Percentiles rank a stretch among this genome's conserved stretches.
Conservation (phyloP, 768 basidiomycete genomes). For the Tricholoma terreum region DNA sequence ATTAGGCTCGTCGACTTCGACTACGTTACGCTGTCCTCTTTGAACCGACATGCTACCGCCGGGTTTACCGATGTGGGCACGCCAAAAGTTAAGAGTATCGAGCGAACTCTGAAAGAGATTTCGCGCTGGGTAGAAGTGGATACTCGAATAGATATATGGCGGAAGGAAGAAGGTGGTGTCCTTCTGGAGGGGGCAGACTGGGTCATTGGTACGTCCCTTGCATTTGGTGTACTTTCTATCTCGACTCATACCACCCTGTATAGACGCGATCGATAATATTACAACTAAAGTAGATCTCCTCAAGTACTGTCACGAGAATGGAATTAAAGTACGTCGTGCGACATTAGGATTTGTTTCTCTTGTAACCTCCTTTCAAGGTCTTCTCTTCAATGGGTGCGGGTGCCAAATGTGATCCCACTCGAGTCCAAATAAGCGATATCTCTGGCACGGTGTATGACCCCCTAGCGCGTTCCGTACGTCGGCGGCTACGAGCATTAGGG, state of each 20-base stretch:
- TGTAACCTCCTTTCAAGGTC: conserved; percentile 43
- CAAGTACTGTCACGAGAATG: conserved; percentile 77
- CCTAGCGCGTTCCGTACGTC: conserved; percentile 85
- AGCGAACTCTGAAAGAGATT: conserved; percentile 64
- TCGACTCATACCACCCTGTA: conserved; percentile 7
- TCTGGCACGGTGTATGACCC: conserved; percentile 92
- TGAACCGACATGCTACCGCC: conserved; percentile 94
- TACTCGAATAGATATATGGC: conserved; percentile 79
- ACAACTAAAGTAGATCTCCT: conserved; percentile 94
- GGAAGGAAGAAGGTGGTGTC: conserved; percentile 69
- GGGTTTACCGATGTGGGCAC: conserved; percentile 87
- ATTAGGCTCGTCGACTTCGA: conserved; percentile 92
- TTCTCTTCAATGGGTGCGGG: conserved; percentile 98
- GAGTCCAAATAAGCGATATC: conserved; percentile 94
- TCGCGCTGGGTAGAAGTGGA: conserved; percentile 90
- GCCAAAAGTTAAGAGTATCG: conserved; percentile 82
- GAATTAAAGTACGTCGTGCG: conserved; percentile 59
- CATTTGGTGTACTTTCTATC: neutral
- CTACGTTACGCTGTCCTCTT: conserved; percentile 90
- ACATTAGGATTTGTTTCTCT: neutral
- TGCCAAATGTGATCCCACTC: conserved; percentile 91
- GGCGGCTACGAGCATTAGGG: conserved; percentile 64
- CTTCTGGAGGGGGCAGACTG: conserved; percentile 86
- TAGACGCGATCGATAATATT: conserved; percentile 97
- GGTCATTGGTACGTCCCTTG: conserved; percentile 72